phyloP scores from a whole-genome alignment of 1,139 yeast genomes.

The Zygoascus meyerae region DNA sequence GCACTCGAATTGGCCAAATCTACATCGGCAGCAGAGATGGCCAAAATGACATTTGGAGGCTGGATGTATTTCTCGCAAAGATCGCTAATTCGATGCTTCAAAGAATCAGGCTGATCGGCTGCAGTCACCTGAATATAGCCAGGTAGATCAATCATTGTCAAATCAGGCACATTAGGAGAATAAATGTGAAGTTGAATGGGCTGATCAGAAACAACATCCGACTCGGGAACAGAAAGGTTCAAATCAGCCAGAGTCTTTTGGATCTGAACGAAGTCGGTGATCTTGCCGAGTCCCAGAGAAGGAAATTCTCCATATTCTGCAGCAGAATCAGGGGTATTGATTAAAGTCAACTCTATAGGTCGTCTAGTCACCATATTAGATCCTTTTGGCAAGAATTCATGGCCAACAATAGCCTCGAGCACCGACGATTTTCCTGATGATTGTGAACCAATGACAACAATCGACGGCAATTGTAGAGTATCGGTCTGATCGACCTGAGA shows the following conservation, averaged over 20 bases:
- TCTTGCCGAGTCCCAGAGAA: slow-evolving; percentile 68
- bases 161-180: slow-evolving; percentile 90
- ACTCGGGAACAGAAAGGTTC: slow-evolving; percentile 84
- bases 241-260: slow-evolving; percentile 79
- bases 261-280: slow-evolving; percentile 84
- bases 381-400: slow-evolving; percentile 90
- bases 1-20: slow-evolving; percentile 97
- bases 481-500: slow-evolving; percentile 73
- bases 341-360: slow-evolving; percentile 87
- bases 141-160: slow-evolving; percentile 90
- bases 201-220: slow-evolving; percentile 81
- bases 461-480: slow-evolving; percentile 78
- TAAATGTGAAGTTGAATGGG: slow-evolving; percentile 87
- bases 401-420: slow-evolving; percentile 88
- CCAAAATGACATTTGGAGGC: slow-evolving; percentile 88
- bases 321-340: slow-evolving; percentile 77
- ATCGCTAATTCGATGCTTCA: slow-evolving; percentile 70
- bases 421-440: slow-evolving; percentile 96
- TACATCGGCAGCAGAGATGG: slow-evolving; percentile 96
- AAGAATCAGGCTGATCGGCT: slow-evolving; percentile 85
- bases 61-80: slow-evolving; percentile 82
- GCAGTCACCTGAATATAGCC: slow-evolving; percentile 97
- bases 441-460: slow-evolving; percentile 96
- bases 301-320: slow-evolving; percentile 94
- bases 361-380: slow-evolving; percentile 93